Evolutionary conservation across 2,329 filamentous ascomycete genomes (phyloP), one percentile per base, ranked within the genome.

Genomic region (Claviceps maximensis): DNA sequence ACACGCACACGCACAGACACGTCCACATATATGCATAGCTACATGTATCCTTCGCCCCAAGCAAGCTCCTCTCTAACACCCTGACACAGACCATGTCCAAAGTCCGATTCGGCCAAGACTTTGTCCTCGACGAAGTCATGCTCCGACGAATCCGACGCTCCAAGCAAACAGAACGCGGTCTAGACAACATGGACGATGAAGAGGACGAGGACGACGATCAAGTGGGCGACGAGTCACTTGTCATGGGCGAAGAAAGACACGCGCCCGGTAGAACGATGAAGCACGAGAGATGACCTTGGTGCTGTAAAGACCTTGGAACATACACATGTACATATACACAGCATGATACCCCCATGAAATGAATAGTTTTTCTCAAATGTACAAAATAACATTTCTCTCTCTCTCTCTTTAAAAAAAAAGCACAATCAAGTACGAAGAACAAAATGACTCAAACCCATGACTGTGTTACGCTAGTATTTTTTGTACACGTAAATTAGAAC

Each of bases 111-210:
- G 56, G 63, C 13, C 58, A 67, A 0, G 80, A 86, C 58, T 73
- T 86, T 53, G 74, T 72, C 55, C 68, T 72, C 19, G 82, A 86
- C 58, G 69, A 74, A 45, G 66, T 78, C 15, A 71, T 84, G 55
- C 63, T 77, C 25, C 77, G 81, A 41, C 75, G 76, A 58, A 79
- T 86, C 52, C 72, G 77, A 64, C 77, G 82, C 7, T 70, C 74
- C 8, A 70, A 72, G 54, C 69, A 73, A 49, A 68, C 69, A 2
- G 70, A 70, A 21, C 52, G 41, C 3, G 52, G 65, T 55, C 65
- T 68, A 19, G 67, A 71, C n/a, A 66, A 73, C 2, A 69, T 72
- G 2, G 70, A 63, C 12, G 44, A 53, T 3, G 51, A 55, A 7
- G 52, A n/a, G n/a, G 21, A 40, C 19, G 29, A 49, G 8, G 3